Percentiles rank a stretch among this genome's conserved stretches.
These are phyloP conservation scores for Triticum urartu DNA, from an alignment of 176 grass and related monocot genomes.

Conservation along the genomic window DNA sequence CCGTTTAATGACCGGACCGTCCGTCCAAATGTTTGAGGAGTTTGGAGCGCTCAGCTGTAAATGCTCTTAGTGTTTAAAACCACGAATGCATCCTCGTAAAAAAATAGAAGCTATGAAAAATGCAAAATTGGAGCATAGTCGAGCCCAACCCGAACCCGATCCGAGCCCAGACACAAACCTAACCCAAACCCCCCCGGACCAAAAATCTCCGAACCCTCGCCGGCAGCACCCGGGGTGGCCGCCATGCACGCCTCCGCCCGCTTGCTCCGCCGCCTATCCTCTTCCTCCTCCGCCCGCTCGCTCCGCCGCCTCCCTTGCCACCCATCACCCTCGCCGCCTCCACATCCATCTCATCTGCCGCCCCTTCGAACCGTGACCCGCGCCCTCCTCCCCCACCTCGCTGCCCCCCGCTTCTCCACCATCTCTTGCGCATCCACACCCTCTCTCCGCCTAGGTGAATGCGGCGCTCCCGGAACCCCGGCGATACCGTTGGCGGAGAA, in stretches of 20 bases:
- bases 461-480: conserved; percentile 8
- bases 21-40: no score
- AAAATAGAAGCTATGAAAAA: no score
- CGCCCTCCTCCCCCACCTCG: conserved; percentile 26
- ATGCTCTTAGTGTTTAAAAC: no score
- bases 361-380: conserved; percentile 35
- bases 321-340: neutral
- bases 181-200: neutral
- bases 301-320: conserved; percentile 1
- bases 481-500: conserved; percentile 16
- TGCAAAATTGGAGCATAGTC: no score
- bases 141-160: neutral
- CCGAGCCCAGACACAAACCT: neutral
- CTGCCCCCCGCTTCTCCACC: conserved; percentile 23
- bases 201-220: conserved; percentile 25
- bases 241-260: conserved; percentile 59
- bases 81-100: no score
- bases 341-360: conserved; percentile 15
- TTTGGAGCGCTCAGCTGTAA: no score
- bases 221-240: conserved; percentile 5
- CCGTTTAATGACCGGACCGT: no score
- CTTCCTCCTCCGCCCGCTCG: neutral
- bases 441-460: conserved; percentile 6
- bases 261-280: conserved; percentile 44
- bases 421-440: neutral